phyloP scores from a whole-genome alignment of 1,284 basidiomycete species.

The Ganoderma multipileum region DNA sequence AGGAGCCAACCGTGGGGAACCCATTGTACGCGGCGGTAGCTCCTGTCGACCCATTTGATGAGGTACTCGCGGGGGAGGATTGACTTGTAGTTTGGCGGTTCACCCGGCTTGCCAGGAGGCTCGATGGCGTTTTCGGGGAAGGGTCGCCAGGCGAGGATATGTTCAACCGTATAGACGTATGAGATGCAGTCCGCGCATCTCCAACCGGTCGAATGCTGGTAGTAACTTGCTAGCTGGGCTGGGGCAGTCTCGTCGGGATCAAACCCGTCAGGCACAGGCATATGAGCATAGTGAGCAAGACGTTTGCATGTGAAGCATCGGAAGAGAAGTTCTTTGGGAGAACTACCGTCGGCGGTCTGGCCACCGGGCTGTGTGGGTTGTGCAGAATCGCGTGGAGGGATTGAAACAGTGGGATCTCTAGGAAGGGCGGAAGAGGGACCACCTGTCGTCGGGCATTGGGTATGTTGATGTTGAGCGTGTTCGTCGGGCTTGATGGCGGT shows the following conservation, averaged over 20 bases:
- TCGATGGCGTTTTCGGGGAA: constrained; percentile 70
- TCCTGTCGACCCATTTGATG: constrained; percentile 83
- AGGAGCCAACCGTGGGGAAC: constrained; percentile 91
- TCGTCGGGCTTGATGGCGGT: constrained; percentile 56
- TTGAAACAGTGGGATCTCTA: constrained; percentile 14
- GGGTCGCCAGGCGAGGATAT: constrained; percentile 91
- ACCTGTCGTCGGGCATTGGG: constrained; percentile 7
- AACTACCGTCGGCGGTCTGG: constrained; percentile 26
- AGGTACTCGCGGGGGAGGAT: constrained; percentile 86
- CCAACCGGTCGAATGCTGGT: constrained; percentile 73
- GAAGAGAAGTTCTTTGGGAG: constrained; percentile 64
- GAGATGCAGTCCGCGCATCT: constrained; percentile 83
- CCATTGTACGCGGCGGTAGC: constrained; percentile 84
- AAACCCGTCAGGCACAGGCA: constrained; percentile 54
- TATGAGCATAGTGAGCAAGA: constrained; percentile 80
- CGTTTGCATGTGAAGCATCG: constrained; percentile 85
- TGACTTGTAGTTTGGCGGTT: constrained; percentile 62
- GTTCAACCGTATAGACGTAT: constrained; percentile 77
- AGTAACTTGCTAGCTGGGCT: constrained; percentile 62
- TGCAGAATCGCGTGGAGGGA: not conserved
- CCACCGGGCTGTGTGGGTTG: constrained; percentile 12
- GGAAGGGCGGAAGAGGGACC: constrained; percentile 16
- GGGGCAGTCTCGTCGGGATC: constrained; percentile 46
- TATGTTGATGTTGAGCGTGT: constrained; percentile 16
- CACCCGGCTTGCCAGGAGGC: constrained; percentile 46